Percentiles rank a stretch among this genome's conserved stretches.
Evolutionary conservation across 2,329 filamentous ascomycete species (phyloP).

Genomic region (Fonsecaea nubica): DNA sequence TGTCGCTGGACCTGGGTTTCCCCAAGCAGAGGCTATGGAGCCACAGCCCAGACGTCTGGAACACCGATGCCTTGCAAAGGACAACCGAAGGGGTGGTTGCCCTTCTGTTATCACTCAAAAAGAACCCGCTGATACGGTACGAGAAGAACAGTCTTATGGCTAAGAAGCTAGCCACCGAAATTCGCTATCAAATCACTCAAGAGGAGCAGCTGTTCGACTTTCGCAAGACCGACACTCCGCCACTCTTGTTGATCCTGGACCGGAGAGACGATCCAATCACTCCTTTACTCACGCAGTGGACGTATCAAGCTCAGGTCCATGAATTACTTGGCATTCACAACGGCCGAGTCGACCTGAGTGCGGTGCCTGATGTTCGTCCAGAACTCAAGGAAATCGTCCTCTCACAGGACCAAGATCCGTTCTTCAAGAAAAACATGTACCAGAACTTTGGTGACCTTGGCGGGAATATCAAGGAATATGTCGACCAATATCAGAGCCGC

Average conservation of each 20-base stretch:
- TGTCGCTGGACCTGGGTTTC: conserved; percentile 75
- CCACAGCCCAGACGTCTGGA: conserved; percentile 83
- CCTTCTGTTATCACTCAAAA: conserved; percentile 86
- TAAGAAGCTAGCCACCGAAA: conserved; percentile 91
- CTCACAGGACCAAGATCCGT: conserved; percentile 95
- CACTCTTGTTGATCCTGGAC: conserved; percentile 88
- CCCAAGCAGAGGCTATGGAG: conserved; percentile 82
- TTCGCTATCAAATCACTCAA: conserved; percentile 90
- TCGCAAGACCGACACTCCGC: conserved; percentile 89
- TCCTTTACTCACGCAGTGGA: conserved; percentile 95
- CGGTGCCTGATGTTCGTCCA: conserved; percentile 81
- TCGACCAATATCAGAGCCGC: conserved; percentile 96
- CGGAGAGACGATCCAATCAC: conserved; percentile 94
- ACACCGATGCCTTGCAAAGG: conserved; percentile 83
- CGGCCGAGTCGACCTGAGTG: conserved; percentile 84
- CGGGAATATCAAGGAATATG: conserved; percentile 97
- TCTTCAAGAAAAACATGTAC: conserved; percentile 99
- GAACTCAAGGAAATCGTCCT: conserved; percentile 94
- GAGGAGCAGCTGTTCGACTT: conserved; percentile 98
- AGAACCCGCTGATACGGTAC: conserved; percentile 93
- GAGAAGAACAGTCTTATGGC: conserved; percentile 87
- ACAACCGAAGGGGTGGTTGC: conserved; percentile 87
- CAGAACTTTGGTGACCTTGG: conserved; percentile 96
- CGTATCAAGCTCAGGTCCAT: conserved; percentile 99
- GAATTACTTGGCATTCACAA: conserved; percentile 93